Evolutionary conservation across 179 eudicot genomes (phyloP).

Genomic region (Silene vulgaris): DNA sequence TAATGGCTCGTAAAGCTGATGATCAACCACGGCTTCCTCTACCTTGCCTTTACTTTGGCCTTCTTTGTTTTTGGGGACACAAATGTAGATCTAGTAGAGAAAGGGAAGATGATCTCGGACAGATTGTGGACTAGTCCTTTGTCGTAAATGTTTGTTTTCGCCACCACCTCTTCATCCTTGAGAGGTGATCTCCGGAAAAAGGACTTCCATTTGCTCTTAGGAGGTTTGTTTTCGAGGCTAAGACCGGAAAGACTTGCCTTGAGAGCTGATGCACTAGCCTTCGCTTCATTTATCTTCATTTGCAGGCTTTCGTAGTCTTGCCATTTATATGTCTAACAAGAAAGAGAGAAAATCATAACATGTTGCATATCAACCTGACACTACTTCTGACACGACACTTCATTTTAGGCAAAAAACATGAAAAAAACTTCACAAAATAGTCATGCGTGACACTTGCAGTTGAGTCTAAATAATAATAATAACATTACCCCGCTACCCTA

Average conservation of each 20-base stretch:
- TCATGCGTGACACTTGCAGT: neutral
- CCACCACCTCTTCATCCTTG: conserved; percentile 41
- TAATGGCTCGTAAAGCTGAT: neutral
- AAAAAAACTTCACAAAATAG: neutral
- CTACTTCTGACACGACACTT: too few species aligned
- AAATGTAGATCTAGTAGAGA: conserved; percentile 63
- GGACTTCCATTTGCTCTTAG: conserved; percentile 70
- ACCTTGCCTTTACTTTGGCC: conserved; percentile 22
- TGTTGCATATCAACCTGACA: too few species aligned
- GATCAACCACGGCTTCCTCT: neutral
- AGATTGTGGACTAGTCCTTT: conserved; percentile 62
- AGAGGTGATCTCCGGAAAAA: conserved; percentile 67
- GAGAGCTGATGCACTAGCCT: conserved; percentile 62
- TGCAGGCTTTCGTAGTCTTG: conserved; percentile 64
- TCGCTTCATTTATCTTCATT: conserved; percentile 70
- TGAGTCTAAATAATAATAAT: neutral
- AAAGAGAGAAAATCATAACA: neutral
- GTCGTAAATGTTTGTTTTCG: conserved; percentile 59
- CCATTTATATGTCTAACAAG: conserved; percentile 81
- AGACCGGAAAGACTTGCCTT: conserved; percentile 57
- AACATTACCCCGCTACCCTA: too few species aligned
- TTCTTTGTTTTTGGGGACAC: conserved; percentile 24
- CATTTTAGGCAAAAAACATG: neutral
- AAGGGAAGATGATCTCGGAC: conserved; percentile 60
- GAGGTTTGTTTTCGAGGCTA: conserved; percentile 43